Evolutionary conservation across 2,329 filamentous ascomycete species (phyloP).

Genomic region (Sclerotinia trifoliorum): DNA sequence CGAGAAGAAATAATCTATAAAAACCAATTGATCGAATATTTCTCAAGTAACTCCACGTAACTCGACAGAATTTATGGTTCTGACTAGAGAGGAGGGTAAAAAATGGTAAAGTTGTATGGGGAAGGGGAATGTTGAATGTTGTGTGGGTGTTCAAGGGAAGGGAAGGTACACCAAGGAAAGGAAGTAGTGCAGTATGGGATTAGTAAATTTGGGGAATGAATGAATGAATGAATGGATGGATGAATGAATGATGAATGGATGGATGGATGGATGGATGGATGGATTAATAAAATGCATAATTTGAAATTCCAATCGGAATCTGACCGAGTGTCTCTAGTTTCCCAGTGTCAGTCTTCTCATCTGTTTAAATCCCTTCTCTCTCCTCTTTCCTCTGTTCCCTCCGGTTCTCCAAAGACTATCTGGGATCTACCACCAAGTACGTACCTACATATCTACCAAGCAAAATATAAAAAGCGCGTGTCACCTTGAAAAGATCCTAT

Average conservation of each 20-base stretch:
- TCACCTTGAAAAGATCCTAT: background rate
- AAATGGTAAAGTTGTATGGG: background rate
- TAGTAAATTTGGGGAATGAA: no score
- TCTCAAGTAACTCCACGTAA: no score
- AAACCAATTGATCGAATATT: no score
- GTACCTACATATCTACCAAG: background rate
- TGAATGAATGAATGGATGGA: no score
- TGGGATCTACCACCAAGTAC: no score
- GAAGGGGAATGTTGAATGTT: slow-evolving; percentile 4
- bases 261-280: no score
- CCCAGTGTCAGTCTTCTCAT: background rate
- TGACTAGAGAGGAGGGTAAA: background rate
- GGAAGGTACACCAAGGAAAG: background rate
- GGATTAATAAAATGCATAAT: no score
- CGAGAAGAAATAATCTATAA: no score
- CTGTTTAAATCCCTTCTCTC: background rate
- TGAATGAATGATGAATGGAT: no score
- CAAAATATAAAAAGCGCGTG: background rate
- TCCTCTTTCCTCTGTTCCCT: background rate
- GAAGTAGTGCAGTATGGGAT: background rate
- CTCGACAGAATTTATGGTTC: background rate
- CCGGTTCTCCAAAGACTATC: background rate
- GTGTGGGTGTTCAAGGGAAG: background rate
- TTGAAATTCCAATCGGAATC: no score
- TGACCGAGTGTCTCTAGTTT: background rate